phyloP scores from a whole-genome alignment of 176 grass and related monocot genomes.

The Luzula sylvatica region DNA sequence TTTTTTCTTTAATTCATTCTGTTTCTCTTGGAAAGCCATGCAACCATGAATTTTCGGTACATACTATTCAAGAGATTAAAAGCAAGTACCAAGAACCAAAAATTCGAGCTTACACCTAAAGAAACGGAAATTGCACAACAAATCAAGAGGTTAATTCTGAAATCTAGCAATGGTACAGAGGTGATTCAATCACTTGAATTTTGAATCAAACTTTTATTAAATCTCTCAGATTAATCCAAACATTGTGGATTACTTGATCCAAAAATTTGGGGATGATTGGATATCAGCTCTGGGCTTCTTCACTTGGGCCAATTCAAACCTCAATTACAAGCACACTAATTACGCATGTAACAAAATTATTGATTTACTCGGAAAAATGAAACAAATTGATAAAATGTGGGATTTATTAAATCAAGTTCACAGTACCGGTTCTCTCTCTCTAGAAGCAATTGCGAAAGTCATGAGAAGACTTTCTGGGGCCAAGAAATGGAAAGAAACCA shows the following conservation, averaged over 20 bases:
- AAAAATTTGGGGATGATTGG: conserved; percentile 70
- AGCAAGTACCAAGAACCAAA: conserved; percentile 8
- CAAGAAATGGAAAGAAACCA: conserved; percentile 53
- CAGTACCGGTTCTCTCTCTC: conserved; percentile 32
- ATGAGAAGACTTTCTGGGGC: conserved; percentile 76
- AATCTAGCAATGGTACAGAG: conserved; percentile 28
- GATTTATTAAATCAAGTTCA: conserved; percentile 54
- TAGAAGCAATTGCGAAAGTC: conserved; percentile 51
- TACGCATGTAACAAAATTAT: conserved; percentile 59
- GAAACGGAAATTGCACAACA: conserved; percentile 21
- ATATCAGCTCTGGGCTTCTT: conserved; percentile 70
- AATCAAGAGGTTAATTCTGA: conserved; percentile 45
- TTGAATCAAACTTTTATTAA: conserved; percentile 26
- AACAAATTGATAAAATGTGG: conserved; percentile 60
- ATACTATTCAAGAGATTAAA: not conserved
- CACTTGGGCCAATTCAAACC: conserved; percentile 51
- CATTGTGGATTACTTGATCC: conserved; percentile 53
- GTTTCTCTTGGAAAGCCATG: not conserved
- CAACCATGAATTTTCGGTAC: not conserved
- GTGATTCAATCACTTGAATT: conserved; percentile 37
- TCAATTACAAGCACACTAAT: conserved; percentile 43
- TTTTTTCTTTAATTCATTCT: not conserved
- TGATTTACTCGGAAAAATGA: conserved; percentile 85
- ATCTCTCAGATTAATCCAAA: conserved; percentile 32
- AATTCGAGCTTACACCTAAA: conserved; percentile 18